Evolutionary conservation across 1,139 yeast genomes (phyloP), one percentile per base, ranked within the genome.

Genomic region (Yamadazyma blattariae): DNA sequence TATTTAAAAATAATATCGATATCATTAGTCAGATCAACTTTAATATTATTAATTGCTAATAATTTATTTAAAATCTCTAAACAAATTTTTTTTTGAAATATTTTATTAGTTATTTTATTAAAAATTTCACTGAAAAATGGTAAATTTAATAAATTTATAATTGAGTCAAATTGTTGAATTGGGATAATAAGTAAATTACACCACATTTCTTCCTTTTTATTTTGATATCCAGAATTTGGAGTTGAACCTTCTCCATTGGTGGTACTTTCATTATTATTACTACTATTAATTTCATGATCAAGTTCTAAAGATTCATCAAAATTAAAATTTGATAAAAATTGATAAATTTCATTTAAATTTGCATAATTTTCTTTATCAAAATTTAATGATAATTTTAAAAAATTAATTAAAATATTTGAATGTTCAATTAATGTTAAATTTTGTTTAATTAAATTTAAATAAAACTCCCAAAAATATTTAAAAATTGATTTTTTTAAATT

Each of bases 401-500:
- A 71, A 12, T 85, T 77, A 38, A 79, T 81, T 32, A 88, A 65
- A 21, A 89, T 67, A 1, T 74, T 69, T 6, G 87, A 73, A 39
- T 79, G 78, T 44, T 86, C 94, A 30, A 75, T 78, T 16, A 77
- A 54, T 0, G 89, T 66, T 19, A 89, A 59, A 34, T 82, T 84
- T 7, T 68, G 58, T 34, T 75, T 67, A 37, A 71, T 67, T 20
- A 87, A 56, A 31, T 70, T 70, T 25, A 67, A 58, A 40, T 85
- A 73, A 50, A 84, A 86, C 8, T 61, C 57, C 82, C 92, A 82
- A 53, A 88, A 84, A 15, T 65, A 68, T 25, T 69, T 70, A 33
- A 47, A 47, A 14, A 30, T 19, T 3, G 30, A 26, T 26, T 31
- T 33, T 30, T 31, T 29, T 15, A 38, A 31, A 11, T 17, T 22